Conservation (phyloP, 192 early-diverging fungal species). For the Phlyctochytrium arcticum region DNA sequence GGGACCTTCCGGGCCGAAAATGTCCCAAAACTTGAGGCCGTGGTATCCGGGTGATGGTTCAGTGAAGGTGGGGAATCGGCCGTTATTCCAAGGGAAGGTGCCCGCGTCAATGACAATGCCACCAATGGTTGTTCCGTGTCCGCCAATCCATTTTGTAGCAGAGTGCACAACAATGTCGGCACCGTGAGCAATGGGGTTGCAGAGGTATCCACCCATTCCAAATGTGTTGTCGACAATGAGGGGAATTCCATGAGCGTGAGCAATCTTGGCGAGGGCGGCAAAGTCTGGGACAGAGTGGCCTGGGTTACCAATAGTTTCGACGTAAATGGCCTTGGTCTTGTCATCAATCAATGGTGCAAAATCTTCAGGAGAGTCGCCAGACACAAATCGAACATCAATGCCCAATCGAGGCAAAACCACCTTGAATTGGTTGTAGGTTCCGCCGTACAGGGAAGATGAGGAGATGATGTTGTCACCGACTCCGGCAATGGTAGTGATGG, state of each 20-base stretch:
- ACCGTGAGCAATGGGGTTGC: slow-evolving; percentile 83
- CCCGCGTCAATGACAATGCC: slow-evolving; percentile 86
- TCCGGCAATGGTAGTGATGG: slow-evolving; percentile 71
- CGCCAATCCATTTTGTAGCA: slow-evolving; percentile 87
- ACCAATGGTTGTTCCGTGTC: slow-evolving; percentile 91
- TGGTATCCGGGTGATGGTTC: slow-evolving; percentile 82
- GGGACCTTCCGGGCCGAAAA: slow-evolving; percentile 69
- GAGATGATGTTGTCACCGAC: slow-evolving; percentile 88
- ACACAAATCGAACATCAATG: slow-evolving; percentile 73
- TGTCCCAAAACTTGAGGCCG: slow-evolving; percentile 82
- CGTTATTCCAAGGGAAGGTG: slow-evolving; percentile 85
- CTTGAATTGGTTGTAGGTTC: slow-evolving; percentile 76
- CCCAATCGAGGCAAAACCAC: slow-evolving; percentile 77
- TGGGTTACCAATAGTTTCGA: slow-evolving; percentile 92
- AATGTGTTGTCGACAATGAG: slow-evolving; percentile 97
- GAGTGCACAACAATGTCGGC: slow-evolving; percentile 94
- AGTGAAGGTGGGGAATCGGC: slow-evolving; percentile 82
- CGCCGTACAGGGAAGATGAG: slow-evolving; percentile 61
- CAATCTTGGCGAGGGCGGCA: slow-evolving; percentile 71
- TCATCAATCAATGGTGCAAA: slow-evolving; percentile 77
- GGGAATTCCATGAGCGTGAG: slow-evolving; percentile 79
- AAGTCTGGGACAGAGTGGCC: slow-evolving; percentile 87
- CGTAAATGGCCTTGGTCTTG: slow-evolving; percentile 85
- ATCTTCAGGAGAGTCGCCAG: slow-evolving; percentile 70
- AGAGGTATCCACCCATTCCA: slow-evolving; percentile 79